Percentiles rank a stretch among this genome's conserved stretches.
Evolutionary conservation across 805 yeast species (phyloP).

Genomic region (Candida manassasensis): DNA sequence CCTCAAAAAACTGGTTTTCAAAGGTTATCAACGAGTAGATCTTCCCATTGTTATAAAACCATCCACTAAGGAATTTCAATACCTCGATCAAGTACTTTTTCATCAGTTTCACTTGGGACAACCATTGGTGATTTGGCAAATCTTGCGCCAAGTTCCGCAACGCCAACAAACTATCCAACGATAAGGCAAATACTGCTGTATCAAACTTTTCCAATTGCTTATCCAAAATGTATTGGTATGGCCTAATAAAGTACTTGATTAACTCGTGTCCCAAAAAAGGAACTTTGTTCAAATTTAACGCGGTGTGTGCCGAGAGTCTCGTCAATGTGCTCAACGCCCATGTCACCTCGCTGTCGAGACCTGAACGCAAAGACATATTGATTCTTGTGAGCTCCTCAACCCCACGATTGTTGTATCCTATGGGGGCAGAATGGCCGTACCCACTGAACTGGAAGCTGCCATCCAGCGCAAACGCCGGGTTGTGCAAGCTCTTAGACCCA

Average conservation of each 20-base stretch:
- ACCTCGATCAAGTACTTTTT: slow-evolving; percentile 43
- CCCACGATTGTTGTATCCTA: slow-evolving; percentile 44
- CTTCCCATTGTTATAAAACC: slow-evolving; percentile 24
- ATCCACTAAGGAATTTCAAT: slow-evolving; percentile 35
- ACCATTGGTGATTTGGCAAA: slow-evolving; percentile 70
- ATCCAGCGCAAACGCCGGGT: neutral
- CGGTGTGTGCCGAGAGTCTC: slow-evolving; percentile 45
- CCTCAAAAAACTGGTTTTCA: slow-evolving; percentile 46
- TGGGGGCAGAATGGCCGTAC: slow-evolving; percentile 10
- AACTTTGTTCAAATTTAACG: slow-evolving; percentile 42
- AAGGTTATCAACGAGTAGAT: slow-evolving; percentile 16
- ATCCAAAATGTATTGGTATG: slow-evolving; percentile 23
- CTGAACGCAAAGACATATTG: slow-evolving; percentile 63
- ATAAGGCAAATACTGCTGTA: slow-evolving; percentile 18
- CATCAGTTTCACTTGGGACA: slow-evolving; percentile 52
- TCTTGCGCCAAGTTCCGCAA: slow-evolving; percentile 83
- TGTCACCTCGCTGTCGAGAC: slow-evolving; percentile 60
- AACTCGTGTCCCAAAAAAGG: slow-evolving; percentile 40
- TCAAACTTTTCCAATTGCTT: slow-evolving; percentile 13
- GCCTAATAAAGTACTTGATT: slow-evolving; percentile 31
- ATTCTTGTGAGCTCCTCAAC: slow-evolving; percentile 61
- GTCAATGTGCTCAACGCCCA: slow-evolving; percentile 62
- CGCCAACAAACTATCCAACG: slow-evolving; percentile 52
- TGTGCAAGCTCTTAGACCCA: neutral
- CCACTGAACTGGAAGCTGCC: slow-evolving; percentile 5